A percentile compares a stretch with the other conserved stretches of the same genome.
Conservation (phyloP, 1,284 basidiomycete species). For the Boletellus deceptivus region DNA sequence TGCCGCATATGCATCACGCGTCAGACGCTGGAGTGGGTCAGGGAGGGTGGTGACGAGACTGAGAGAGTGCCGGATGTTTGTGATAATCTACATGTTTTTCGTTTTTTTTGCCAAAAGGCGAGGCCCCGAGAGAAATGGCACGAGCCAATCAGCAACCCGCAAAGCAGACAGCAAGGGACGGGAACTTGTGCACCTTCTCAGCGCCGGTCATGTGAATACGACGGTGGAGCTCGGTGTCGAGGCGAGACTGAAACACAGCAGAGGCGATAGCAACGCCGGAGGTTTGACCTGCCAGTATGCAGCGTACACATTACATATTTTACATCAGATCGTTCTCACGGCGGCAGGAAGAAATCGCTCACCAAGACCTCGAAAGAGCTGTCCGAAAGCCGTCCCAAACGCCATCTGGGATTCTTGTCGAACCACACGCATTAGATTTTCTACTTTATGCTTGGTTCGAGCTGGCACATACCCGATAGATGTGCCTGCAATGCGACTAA, state of each 20-base stretch:
- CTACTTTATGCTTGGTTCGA: neutral
- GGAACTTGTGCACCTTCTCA: constrained; percentile 9
- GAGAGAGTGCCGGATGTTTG: constrained; percentile 3
- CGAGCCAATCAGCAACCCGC: neutral
- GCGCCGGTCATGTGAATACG: constrained; percentile 11
- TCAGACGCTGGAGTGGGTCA: constrained; percentile 1
- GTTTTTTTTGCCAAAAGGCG: neutral
- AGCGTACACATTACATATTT: neutral
- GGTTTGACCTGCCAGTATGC: neutral
- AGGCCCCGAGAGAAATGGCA: neutral
- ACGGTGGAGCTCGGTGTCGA: constrained; percentile 16
- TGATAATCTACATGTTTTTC: neutral
- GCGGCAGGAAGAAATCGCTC: neutral
- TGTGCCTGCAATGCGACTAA: constrained; percentile 23
- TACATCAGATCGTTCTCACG: neutral
- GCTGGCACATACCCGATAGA: constrained; percentile 14
- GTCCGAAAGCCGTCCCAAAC: constrained; percentile 1
- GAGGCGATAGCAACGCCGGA: constrained; percentile 12
- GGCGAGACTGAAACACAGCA: constrained; percentile 21
- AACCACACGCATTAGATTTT: neutral
- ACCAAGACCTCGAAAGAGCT: constrained; percentile 3
- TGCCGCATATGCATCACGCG: constrained; percentile 3
- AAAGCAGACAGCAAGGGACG: too few relatives aligned
- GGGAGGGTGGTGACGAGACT: constrained; percentile 3
- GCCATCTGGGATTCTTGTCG: constrained; percentile 1